Conservation (phyloP, 78 protist species). For the Dictyostelium intermedium region DNA sequence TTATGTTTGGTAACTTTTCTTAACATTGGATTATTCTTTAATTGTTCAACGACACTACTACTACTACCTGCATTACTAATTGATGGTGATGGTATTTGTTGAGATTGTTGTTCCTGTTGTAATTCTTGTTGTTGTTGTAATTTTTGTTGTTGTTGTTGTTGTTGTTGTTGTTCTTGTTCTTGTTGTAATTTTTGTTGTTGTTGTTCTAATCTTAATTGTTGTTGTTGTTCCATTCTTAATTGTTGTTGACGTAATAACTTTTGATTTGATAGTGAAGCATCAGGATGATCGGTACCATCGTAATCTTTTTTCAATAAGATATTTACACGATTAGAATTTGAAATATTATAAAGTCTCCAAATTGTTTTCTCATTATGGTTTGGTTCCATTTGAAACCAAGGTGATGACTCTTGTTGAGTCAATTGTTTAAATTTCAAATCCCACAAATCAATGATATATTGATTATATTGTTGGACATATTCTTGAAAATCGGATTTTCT, state of each 20-base stretch:
- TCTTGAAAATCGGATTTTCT: background rate
- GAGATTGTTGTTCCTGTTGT: background rate
- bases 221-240: background rate
- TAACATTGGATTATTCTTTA: background rate
- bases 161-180: background rate
- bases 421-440: background rate
- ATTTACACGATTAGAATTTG: constrained; percentile 28
- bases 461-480: background rate
- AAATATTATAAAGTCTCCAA: constrained; percentile 19
- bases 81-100: background rate
- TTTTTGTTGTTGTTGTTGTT: background rate
- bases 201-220: background rate
- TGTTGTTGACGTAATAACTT: background rate
- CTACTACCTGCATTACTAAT: background rate
- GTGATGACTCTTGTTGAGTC: background rate
- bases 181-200: background rate
- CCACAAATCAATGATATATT: background rate
- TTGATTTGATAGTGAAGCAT: constrained; percentile 37
- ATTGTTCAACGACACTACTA: background rate
- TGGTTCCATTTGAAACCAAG: constrained; percentile 26
- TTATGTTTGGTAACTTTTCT: background rate
- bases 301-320: constrained; percentile 22
- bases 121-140: background rate
- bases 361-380: background rate
- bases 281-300: constrained; percentile 69